These are phyloP conservation scores for Microcos paniculata DNA, from an alignment of 345 rosid species.

Conservation along the genomic window DNA sequence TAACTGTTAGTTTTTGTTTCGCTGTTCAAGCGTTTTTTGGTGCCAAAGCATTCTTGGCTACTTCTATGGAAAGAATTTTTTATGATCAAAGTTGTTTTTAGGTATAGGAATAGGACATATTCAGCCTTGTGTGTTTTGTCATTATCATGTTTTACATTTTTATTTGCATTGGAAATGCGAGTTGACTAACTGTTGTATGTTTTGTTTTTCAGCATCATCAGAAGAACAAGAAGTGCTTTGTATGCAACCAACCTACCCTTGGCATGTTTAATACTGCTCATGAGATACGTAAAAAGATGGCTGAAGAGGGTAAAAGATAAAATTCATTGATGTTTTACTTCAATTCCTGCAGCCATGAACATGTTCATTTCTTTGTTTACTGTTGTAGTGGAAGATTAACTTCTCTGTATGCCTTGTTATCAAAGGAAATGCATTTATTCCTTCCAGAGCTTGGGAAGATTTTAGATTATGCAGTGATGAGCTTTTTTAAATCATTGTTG, in stretches of 20 bases:
- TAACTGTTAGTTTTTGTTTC: not conserved
- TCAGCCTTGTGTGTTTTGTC: not conserved
- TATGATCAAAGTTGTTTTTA: not conserved
- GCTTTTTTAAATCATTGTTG: not conserved
- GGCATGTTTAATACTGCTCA: constrained; percentile 82
- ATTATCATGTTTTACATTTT: not conserved
- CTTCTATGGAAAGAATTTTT: not conserved
- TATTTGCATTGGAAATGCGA: not conserved
- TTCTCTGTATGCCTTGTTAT: not conserved
- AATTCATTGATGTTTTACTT: not conserved
- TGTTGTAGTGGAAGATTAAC: not conserved
- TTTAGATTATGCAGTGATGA: not conserved
- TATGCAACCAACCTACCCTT: constrained; percentile 80
- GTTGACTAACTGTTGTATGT: not conserved
- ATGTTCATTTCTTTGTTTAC: not conserved
- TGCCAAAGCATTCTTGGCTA: not conserved
- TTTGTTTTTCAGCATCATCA: constrained; percentile 64
- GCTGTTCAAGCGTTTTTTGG: not conserved
- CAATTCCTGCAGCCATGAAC: not conserved
- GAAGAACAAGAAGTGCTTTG: constrained; percentile 87
- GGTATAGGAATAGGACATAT: not conserved
- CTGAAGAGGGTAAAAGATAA: constrained; percentile 28
- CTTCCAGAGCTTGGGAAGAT: not conserved
- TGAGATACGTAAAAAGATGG: constrained; percentile 61
- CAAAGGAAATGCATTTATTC: not conserved